Evolutionary conservation across 2,329 filamentous ascomycete species (phyloP), one percentile per base, ranked within the genome.

Genomic region (Setomelanomma holmii): DNA sequence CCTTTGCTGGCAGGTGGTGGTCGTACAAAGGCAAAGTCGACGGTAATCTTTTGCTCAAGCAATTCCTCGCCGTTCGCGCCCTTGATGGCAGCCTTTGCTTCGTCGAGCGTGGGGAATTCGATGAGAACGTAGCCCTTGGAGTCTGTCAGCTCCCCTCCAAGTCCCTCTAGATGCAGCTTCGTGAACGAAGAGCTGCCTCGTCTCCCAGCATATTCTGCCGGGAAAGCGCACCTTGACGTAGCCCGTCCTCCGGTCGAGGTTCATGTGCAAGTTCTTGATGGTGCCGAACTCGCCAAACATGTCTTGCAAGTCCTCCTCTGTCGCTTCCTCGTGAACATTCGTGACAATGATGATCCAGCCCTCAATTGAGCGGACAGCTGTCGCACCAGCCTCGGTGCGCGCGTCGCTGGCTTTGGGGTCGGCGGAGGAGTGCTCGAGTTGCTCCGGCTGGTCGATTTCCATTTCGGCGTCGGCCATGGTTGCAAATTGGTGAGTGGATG

Each of bases 281-380:
- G 93, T 89, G 64, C 91, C 91, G 69, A 84, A 95, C 66, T 95
- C 90, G 67, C 86, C 89, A 73, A 95, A 95, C 74, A 86, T 83
- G 73, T 95, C 91, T 67, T 89, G 89, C 50, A 95, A 75, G 40
- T 90, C 87, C 78, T 95, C 90, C 77, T 95, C 90, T 64, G 88
- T 89, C 43, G 90, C 89, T 75, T 95, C 90, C 72, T 95, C 90
- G 78, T 95, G 90, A 27, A 95, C 88, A 69, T 95, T 95, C 45
- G 90, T 93, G 61, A 90, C 90, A 58, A 91, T 86, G 68, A 95
- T 82, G 75, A 95, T 95, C 91, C 91, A 95, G 64, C 91, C 90
- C 77, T 95, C 90, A 69, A 95, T 93, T 49, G 89, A 92, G 66
- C 90, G 89, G 53, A 95, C 90, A 20, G 90, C 90, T 1, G 87